Percentiles rank a stretch among this genome's conserved stretches.
Evolutionary conservation across 495 filamentous ascomycete genomes (phyloP).

Genomic region (Choiromyces venosus): DNA sequence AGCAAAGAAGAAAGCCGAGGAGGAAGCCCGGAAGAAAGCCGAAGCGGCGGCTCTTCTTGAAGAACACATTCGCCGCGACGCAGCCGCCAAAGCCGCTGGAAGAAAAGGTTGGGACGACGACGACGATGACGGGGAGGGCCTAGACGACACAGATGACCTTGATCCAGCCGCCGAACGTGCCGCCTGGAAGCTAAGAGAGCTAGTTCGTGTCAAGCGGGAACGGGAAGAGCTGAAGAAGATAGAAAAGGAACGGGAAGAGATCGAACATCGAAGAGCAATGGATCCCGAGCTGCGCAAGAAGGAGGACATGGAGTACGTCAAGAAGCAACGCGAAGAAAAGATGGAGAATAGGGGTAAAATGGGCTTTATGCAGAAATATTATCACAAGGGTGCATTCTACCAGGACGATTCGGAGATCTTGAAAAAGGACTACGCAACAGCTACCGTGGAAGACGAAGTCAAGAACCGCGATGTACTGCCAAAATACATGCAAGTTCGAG

Average conservation of each 20-base stretch:
- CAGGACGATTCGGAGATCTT: conserved; percentile 67
- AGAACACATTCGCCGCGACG: conserved; percentile 74
- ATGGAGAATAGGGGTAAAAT: conserved; percentile 79
- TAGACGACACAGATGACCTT: conserved; percentile 79
- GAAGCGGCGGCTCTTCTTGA: conserved; percentile 74
- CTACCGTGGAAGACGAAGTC: conserved; percentile 71
- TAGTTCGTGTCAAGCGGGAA: conserved; percentile 79
- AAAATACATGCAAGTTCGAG: conserved; percentile 86
- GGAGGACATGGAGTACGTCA: conserved; percentile 75
- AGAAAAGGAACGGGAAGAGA: conserved; percentile 82
- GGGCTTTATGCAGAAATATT: conserved; percentile 90
- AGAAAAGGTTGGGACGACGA: conserved; percentile 87
- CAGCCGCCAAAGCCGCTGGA: conserved; percentile 65
- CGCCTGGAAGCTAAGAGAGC: conserved; percentile 88
- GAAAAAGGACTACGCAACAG: conserved; percentile 67
- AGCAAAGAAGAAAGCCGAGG: conserved; percentile 49
- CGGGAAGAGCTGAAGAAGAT: conserved; percentile 74
- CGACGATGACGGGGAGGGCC: conserved; percentile 62
- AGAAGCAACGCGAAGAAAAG: conserved; percentile 72
- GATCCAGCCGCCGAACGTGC: conserved; percentile 86
- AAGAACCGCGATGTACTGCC: conserved; percentile 74
- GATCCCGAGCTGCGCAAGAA: conserved; percentile 78
- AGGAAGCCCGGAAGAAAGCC: conserved; percentile 59
- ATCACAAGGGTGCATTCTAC: conserved; percentile 95
- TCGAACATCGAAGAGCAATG: conserved; percentile 81